These are phyloP conservation scores for Candida qinlingensis DNA, from an alignment of 805 yeast species.

Conservation along the genomic window DNA sequence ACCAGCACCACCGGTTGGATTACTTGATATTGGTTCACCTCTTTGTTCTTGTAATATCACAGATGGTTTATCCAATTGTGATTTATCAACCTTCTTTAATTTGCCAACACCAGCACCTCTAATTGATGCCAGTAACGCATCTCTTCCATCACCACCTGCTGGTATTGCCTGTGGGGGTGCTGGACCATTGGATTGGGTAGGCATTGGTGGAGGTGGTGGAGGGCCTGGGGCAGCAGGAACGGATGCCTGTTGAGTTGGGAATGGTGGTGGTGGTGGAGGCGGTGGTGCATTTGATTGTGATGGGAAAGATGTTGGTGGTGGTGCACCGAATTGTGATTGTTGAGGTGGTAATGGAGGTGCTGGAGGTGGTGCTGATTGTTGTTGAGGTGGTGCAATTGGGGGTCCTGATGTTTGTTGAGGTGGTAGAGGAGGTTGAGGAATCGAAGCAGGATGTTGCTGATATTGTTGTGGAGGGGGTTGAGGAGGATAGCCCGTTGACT, in stretches of 20 bases:
- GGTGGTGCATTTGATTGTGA: slow-evolving; percentile 2
- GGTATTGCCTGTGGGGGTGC: slow-evolving; percentile 26
- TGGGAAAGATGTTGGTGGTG: slow-evolving; percentile 9
- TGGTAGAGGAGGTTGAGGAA: slow-evolving; percentile 16
- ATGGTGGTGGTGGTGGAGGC: slow-evolving; percentile 4
- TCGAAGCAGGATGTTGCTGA: slow-evolving; percentile 18
- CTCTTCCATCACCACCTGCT: slow-evolving; percentile 55
- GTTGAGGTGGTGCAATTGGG: slow-evolving; percentile 3
- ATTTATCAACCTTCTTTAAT: slow-evolving; percentile 74
- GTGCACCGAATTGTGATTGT: neutral
- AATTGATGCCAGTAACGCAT: slow-evolving; percentile 82
- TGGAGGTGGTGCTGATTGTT: slow-evolving; percentile 5
- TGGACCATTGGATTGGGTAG: slow-evolving; percentile 17
- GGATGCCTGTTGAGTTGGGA: neutral
- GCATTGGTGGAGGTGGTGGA: slow-evolving; percentile 30
- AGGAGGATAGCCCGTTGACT: slow-evolving; percentile 15
- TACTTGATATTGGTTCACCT: slow-evolving; percentile 47
- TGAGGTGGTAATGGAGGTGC: slow-evolving; percentile 21
- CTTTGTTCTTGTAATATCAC: slow-evolving; percentile 64
- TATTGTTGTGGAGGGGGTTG: slow-evolving; percentile 17
- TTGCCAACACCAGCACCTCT: slow-evolving; percentile 67
- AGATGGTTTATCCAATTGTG: slow-evolving; percentile 76
- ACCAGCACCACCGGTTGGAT: slow-evolving; percentile 29
- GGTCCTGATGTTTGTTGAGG: slow-evolving; percentile 20
- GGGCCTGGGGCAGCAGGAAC: slow-evolving; percentile 9